Conservation (phyloP, 257 asterid species). For the Thymus mandschuricus region DNA sequence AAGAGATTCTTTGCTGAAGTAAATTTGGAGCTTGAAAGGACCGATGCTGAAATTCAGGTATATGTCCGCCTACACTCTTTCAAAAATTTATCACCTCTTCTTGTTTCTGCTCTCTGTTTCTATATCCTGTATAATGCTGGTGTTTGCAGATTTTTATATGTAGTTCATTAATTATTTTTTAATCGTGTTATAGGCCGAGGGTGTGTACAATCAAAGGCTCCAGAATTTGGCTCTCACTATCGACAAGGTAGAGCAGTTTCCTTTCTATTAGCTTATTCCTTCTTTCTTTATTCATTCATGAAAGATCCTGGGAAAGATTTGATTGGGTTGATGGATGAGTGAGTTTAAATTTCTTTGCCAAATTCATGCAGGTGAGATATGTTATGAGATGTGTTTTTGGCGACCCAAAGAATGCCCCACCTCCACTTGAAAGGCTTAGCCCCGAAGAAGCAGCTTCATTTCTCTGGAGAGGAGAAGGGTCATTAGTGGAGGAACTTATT, state of each 20-base stretch:
- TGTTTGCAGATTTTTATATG: slow-evolving; percentile 11
- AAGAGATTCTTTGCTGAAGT: slow-evolving; percentile 85
- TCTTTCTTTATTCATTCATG: slow-evolving; percentile 16
- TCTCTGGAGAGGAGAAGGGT: slow-evolving; percentile 92
- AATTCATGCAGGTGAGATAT: slow-evolving; percentile 76
- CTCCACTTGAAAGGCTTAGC: slow-evolving; percentile 89
- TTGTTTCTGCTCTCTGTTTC: slow-evolving; percentile 3
- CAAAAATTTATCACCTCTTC: not conserved
- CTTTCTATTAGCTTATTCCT: slow-evolving; percentile 19
- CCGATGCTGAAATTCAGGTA: slow-evolving; percentile 99
- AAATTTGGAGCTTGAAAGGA: slow-evolving; percentile 78
- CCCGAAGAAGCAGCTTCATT: slow-evolving; percentile 72
- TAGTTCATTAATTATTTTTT: slow-evolving; percentile 26
- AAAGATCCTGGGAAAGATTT: not conserved
- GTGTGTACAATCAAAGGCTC: slow-evolving; percentile 95
- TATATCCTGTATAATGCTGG: not conserved
- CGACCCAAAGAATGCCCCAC: slow-evolving; percentile 93
- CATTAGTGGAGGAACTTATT: slow-evolving; percentile 86
- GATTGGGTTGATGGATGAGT: slow-evolving; percentile 6
- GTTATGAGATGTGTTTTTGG: slow-evolving; percentile 95
- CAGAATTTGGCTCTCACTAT: slow-evolving; percentile 97
- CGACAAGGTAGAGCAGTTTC: slow-evolving; percentile 67
- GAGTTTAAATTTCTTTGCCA: slow-evolving; percentile 12
- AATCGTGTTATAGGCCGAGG: slow-evolving; percentile 79
- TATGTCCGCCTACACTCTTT: slow-evolving; percentile 10